These are phyloP conservation scores for Russula ochroleuca DNA, from an alignment of 768 basidiomycete genomes.

Conservation along the genomic window DNA sequence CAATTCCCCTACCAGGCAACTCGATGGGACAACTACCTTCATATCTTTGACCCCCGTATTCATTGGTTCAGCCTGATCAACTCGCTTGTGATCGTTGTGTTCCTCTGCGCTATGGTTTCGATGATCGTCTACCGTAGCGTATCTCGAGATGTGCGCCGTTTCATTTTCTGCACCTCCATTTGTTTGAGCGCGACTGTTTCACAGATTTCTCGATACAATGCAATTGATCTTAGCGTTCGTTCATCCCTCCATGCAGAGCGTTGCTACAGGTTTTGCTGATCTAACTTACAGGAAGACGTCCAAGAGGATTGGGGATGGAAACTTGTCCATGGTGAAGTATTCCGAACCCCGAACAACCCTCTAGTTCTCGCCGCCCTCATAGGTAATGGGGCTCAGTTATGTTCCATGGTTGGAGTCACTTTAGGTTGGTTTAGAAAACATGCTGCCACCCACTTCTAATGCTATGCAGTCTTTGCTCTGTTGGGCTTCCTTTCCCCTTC, in stretches of 20 bases:
- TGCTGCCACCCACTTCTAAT: not conserved
- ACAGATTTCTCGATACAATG: slow-evolving; percentile 90
- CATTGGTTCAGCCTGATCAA: slow-evolving; percentile 97
- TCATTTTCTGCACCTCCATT: not conserved
- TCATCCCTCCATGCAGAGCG: not conserved
- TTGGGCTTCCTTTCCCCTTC: slow-evolving; percentile 93
- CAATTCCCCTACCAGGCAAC: slow-evolving; percentile 56
- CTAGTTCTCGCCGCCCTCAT: slow-evolving; percentile 78
- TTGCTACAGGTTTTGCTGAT: not conserved
- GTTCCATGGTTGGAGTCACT: slow-evolving; percentile 83
- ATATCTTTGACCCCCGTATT: slow-evolving; percentile 88
- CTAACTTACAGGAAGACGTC: slow-evolving; percentile 70
- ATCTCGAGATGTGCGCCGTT: slow-evolving; percentile 67
- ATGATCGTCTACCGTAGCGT: slow-evolving; percentile 86
- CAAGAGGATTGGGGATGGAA: slow-evolving; percentile 99
- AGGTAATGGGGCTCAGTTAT: slow-evolving; percentile 87
- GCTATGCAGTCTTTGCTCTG: slow-evolving; percentile 71
- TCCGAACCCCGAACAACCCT: slow-evolving; percentile 74
- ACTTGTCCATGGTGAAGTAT: slow-evolving; percentile 93
- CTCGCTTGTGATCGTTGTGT: slow-evolving; percentile 84
- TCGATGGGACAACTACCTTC: slow-evolving; percentile 94
- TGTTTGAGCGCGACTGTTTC: slow-evolving; percentile 1
- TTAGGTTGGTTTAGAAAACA: slow-evolving; percentile 48
- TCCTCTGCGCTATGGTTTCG: slow-evolving; percentile 90
- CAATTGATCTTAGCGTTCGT: slow-evolving; percentile 81